Conservation (phyloP, 768 basidiomycete species). For the Boletus sp. region DNA sequence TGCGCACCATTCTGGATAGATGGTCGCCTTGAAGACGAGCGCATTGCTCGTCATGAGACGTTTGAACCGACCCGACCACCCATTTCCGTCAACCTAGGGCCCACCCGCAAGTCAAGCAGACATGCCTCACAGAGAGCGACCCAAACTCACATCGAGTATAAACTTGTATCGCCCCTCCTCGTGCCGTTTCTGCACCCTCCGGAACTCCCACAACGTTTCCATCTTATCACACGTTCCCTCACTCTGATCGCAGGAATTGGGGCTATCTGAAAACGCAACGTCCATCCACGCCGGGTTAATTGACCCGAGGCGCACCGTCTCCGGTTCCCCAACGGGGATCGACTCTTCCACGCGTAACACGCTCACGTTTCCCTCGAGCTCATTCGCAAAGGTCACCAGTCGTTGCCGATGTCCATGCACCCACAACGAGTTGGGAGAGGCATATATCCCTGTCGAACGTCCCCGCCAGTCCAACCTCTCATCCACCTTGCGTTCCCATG, state of each 20-base stretch:
- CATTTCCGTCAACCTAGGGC: constrained; percentile 55
- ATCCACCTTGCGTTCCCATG: constrained; percentile 61
- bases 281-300: constrained; percentile 59
- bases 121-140: background rate
- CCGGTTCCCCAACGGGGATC: constrained; percentile 35
- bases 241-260: constrained; percentile 38
- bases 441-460: constrained; percentile 62
- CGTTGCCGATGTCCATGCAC: constrained; percentile 45
- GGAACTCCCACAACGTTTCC: constrained; percentile 48
- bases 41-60: constrained; percentile 60
- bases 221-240: constrained; percentile 40
- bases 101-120: background rate
- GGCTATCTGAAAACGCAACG: constrained; percentile 50
- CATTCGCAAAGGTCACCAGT: constrained; percentile 43
- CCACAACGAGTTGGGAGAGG: constrained; percentile 43
- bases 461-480: constrained; percentile 71
- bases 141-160: constrained; percentile 48
- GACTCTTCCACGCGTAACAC: constrained; percentile 34
- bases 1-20: constrained; percentile 69
- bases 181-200: constrained; percentile 37
- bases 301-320: constrained; percentile 33
- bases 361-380: constrained; percentile 36
- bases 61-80: constrained; percentile 71
- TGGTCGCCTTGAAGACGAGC: constrained; percentile 64
- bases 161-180: constrained; percentile 61